phyloP scores from a whole-genome alignment of 2,329 filamentous ascomycete species.

The Pseudogymnoascus sp. region DNA sequence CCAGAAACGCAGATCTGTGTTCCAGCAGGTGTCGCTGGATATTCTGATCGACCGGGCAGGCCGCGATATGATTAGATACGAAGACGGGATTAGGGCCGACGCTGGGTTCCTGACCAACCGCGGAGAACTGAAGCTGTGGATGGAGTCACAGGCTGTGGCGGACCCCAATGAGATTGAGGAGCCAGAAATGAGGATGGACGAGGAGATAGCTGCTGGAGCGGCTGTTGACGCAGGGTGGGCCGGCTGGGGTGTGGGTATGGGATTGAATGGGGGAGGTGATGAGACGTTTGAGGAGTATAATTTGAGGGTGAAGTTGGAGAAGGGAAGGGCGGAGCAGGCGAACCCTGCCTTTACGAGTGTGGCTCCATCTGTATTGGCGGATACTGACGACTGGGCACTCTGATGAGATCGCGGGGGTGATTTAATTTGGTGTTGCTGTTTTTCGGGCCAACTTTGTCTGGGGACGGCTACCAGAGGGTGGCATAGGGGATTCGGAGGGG shows the following conservation, averaged over 20 bases:
- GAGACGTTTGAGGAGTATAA: neutral
- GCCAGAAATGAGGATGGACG: neutral
- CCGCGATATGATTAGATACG: neutral
- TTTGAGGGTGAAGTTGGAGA: neutral
- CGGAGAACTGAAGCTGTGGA: constrained; percentile 15
- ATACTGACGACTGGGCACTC: neutral
- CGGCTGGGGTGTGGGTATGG: neutral
- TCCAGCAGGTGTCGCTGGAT: neutral
- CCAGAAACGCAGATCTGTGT: neutral
- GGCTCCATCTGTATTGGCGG: neutral
- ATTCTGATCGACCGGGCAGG: neutral
- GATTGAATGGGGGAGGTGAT: too few species aligned
- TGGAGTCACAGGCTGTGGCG: neutral
- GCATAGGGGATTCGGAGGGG: too few species aligned
- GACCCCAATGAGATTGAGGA: neutral
- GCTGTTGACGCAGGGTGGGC: neutral
- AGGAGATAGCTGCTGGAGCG: neutral
- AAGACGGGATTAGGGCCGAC: constrained; percentile 18
- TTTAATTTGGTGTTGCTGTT: neutral
- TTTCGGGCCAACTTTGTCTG: too few species aligned
- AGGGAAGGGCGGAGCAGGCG: neutral
- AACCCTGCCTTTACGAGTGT: neutral
- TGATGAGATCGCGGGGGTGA: neutral
- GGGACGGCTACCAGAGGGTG: too few species aligned
- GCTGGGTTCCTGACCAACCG: constrained; percentile 14